Evolutionary conservation across 768 basidiomycete species (phyloP).

Genomic region (Daedalea quercina): DNA sequence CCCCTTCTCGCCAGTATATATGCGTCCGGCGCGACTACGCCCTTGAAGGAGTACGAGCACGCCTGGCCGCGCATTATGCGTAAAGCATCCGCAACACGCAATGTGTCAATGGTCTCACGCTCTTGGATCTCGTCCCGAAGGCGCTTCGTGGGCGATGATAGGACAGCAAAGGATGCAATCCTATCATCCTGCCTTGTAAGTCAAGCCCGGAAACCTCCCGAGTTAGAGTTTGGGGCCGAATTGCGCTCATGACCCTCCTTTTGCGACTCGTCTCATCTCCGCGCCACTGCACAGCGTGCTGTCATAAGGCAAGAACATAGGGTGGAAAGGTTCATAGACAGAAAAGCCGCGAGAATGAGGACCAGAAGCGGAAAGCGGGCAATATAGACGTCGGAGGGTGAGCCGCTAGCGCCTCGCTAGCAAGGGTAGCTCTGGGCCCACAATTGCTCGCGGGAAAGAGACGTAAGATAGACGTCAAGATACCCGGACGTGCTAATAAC

Average conservation of each 20-base stretch:
- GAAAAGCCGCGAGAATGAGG: not conserved
- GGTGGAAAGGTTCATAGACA: not conserved
- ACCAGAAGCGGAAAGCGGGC: not conserved
- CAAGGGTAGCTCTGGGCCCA: not conserved
- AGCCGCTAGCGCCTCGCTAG: not conserved
- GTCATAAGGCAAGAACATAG: no score
- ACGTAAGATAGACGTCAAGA: not conserved
- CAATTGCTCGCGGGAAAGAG: not conserved
- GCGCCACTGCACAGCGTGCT: no score
- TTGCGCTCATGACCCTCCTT: not conserved
- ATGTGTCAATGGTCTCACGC: not conserved
- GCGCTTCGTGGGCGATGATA: not conserved
- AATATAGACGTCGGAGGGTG: not conserved
- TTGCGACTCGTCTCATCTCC: no score
- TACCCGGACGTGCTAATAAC: not conserved
- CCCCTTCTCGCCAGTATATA: not conserved
- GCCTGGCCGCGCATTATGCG: not conserved
- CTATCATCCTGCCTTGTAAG: slow-evolving; percentile 2
- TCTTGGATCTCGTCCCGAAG: not conserved
- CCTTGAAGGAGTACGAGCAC: not conserved
- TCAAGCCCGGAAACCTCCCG: not conserved
- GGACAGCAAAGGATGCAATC: not conserved
- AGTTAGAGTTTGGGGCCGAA: not conserved
- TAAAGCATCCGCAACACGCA: not conserved
- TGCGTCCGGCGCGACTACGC: not conserved